These are phyloP conservation scores for Trichoderma pleuroti DNA, from an alignment of 2,329 filamentous ascomycete genomes.

Conservation along the genomic window DNA sequence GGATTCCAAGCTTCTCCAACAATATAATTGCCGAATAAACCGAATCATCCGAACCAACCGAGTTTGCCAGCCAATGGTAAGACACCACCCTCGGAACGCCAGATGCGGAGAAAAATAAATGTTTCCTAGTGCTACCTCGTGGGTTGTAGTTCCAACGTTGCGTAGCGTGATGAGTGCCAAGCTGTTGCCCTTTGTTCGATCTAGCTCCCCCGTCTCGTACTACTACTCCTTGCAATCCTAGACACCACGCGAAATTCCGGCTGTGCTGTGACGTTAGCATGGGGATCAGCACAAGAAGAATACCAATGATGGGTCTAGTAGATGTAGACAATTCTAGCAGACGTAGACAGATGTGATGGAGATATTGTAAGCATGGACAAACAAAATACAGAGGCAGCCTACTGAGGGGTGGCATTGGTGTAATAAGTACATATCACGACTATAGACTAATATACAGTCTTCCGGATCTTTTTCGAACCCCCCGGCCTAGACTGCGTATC, in stretches of 20 bases:
- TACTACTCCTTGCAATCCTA: not conserved
- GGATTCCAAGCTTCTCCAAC: not conserved
- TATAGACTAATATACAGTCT: not conserved
- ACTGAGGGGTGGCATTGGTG: not conserved
- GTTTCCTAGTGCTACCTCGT: not conserved
- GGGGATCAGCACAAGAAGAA: not conserved
- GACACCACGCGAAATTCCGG: not conserved
- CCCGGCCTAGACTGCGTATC: constrained; percentile 22
- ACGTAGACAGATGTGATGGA: too few relatives aligned
- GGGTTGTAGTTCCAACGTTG: constrained; percentile 31
- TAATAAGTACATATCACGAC: not conserved
- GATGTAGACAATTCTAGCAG: not conserved
- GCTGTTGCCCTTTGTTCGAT: not conserved
- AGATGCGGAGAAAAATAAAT: not conserved
- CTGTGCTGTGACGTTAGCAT: not conserved
- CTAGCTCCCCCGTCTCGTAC: not conserved
- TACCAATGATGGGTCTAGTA: not conserved
- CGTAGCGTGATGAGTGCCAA: not conserved
- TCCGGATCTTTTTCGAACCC: not conserved
- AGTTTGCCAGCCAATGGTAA: not conserved
- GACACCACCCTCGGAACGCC: not conserved
- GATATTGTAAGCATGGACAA: too few relatives aligned
- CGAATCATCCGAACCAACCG: not conserved
- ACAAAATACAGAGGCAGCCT: not conserved
- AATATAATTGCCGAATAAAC: not conserved